phyloP scores from a whole-genome alignment of 2,329 filamentous ascomycete species.

The Aureobasidium lini region DNA sequence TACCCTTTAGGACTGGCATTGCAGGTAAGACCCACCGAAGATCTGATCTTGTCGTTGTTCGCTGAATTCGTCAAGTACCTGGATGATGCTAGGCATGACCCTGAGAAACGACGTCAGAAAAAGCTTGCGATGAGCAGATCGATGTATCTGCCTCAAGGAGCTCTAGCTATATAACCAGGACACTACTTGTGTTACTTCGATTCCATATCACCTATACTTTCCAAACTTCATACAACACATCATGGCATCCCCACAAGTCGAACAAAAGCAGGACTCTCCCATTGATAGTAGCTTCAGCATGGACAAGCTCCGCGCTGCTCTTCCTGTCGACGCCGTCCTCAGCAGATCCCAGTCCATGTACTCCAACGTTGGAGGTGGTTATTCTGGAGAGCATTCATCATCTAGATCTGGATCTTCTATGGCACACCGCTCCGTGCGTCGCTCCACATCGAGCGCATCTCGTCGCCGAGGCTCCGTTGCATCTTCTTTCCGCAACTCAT shows the following conservation, averaged over 20 bases:
- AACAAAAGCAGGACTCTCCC: not conserved
- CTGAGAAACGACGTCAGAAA: not conserved
- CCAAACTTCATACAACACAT: not conserved
- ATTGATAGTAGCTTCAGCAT: not conserved
- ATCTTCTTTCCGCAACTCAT: slow-evolving; percentile 22
- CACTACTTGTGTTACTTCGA: not conserved
- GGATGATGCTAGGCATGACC: not conserved
- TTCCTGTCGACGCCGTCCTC: slow-evolving; percentile 9
- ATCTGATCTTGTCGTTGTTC: not conserved
- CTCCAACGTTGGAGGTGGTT: not conserved
- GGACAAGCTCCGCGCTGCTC: slow-evolving; percentile 9
- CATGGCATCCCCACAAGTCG: not conserved
- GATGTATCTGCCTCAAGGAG: not conserved
- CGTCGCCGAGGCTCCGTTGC: slow-evolving; percentile 20
- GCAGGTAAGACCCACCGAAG: not conserved
- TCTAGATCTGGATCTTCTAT: not conserved
- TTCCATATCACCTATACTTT: not conserved
- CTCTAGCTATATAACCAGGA: not conserved
- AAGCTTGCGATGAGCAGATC: not conserved
- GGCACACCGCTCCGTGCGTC: not conserved
- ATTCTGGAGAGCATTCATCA: not conserved
- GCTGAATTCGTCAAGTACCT: slow-evolving; percentile 1
- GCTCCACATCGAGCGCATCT: slow-evolving; percentile 4
- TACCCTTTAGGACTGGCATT: not conserved
- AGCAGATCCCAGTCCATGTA: slow-evolving; percentile 10